Conservation (phyloP, 164 flowering plant species). For the Magnolia kwangsiensis region DNA sequence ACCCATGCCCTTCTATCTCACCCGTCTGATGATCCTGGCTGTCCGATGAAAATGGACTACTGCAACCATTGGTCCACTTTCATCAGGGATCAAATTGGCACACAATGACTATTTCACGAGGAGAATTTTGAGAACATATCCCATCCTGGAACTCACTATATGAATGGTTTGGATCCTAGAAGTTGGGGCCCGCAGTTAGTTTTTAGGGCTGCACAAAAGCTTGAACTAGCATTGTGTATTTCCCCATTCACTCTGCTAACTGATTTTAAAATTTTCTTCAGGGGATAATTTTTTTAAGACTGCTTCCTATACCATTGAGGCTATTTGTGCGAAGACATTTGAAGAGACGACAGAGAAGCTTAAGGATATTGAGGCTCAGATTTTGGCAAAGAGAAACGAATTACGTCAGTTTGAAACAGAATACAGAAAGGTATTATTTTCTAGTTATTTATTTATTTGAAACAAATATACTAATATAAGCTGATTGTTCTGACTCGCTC, state of each 20-base stretch:
- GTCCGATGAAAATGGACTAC: not conserved
- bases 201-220: not conserved
- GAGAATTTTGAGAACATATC: not conserved
- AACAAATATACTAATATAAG: not conserved
- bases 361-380: constrained; percentile 82
- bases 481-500: not conserved
- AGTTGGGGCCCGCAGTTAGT: no score
- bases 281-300: constrained; percentile 98
- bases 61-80: not conserved
- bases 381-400: constrained; percentile 86
- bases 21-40: not conserved
- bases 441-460: not conserved
- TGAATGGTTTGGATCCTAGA: not conserved
- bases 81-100: not conserved
- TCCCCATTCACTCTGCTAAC: constrained; percentile 5
- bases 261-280: constrained; percentile 23
- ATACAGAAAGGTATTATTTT: constrained; percentile 61
- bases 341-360: constrained; percentile 78
- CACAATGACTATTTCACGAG: not conserved
- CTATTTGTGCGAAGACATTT: constrained; percentile 79
- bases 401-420: constrained; percentile 91
- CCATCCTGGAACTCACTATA: not conserved
- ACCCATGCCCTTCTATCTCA: not conserved
- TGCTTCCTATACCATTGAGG: constrained; percentile 90
- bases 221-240: not conserved